Evolutionary conservation across 2,329 filamentous ascomycete species (phyloP), one percentile per base, ranked within the genome.

Genomic region (Pseudogymnoascus sp.): DNA sequence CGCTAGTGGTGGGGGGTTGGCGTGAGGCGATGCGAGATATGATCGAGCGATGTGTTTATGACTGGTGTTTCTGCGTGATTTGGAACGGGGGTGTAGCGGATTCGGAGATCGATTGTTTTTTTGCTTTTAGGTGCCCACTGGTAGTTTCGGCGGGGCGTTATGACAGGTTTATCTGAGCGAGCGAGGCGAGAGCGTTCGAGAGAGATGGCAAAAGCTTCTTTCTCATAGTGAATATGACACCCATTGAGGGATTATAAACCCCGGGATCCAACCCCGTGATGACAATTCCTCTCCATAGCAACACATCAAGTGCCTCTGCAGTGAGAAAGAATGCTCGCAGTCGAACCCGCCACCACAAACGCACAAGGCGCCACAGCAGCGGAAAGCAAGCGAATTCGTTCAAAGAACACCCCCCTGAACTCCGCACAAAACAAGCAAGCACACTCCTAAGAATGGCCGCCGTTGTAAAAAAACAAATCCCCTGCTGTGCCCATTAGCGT

Each of bases 1-100:
- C 64, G 84, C 84, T 0, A 81, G 82, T 1, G 85, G 81, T 66
- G 72, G 75, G 0, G 75, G 75, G 0, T 61, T 76, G 47, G 54
- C 60, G 38, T 63, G 57, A 63, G 14, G 6, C n/a, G 14, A 25
- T 25, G 22, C 22, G 12, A 6, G 41, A 47, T 28, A 1, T 28
- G 22, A 47, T n/a, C 18, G 43, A 50, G 43, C 25, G 43, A 50
- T 3, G n/a, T n/a, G 43, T 50, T 33, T 50, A 50, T 30, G 43
- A 50, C 25, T 50, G 43, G 43, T 50, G 25, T 50, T 50, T 50
- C 1, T 50, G n/a, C 43, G 16, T 50, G 22, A 18, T 50, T 50
- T 12, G 25, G n/a, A 12, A 6, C 4, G 43, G 25, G 43, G 25
- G 7, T 11, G 14, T 28, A 30, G 16, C n/a, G 47, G 47, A 33